These are phyloP conservation scores for Alternaria sp. DNA, from an alignment of 2,329 filamentous ascomycete genomes.

Conservation along the genomic window DNA sequence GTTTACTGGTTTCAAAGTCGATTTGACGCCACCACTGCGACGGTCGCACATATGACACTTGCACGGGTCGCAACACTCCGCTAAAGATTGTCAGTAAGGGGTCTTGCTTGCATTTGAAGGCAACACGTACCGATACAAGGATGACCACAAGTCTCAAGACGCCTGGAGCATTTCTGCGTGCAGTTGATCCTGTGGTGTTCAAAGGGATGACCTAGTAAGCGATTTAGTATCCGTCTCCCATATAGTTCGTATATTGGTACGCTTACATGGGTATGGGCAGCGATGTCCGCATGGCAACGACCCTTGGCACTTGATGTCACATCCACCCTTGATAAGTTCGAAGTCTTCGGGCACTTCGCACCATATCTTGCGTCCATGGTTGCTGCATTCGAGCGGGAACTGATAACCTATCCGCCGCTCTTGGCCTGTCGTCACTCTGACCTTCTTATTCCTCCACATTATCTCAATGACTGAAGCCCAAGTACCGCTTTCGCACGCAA, in stretches of 20 bases:
- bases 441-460: constrained; percentile 54
- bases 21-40: constrained; percentile 31
- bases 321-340: constrained; percentile 42
- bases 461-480: constrained; percentile 62
- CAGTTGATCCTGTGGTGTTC: constrained; percentile 43
- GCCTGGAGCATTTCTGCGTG: constrained; percentile 38
- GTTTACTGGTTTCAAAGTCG: constrained; percentile 35
- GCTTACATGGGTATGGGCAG: constrained; percentile 45
- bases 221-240: neutral
- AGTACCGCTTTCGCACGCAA: constrained; percentile 56
- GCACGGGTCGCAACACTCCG: constrained; percentile 42
- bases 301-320: constrained; percentile 37
- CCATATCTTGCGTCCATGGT: constrained; percentile 62
- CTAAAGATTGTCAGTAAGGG: constrained; percentile 8
- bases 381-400: constrained; percentile 70
- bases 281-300: constrained; percentile 44
- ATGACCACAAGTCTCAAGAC: constrained; percentile 38
- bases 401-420: constrained; percentile 56
- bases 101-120: neutral
- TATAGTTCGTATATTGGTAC: neutral
- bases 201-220: constrained; percentile 21
- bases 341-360: constrained; percentile 54
- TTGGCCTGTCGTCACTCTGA: constrained; percentile 32
- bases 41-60: constrained; percentile 39
- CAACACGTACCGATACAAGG: constrained; percentile 30